Conservation (phyloP, 2,329 filamentous ascomycete species). For the Sporothrix schenckii region DNA sequence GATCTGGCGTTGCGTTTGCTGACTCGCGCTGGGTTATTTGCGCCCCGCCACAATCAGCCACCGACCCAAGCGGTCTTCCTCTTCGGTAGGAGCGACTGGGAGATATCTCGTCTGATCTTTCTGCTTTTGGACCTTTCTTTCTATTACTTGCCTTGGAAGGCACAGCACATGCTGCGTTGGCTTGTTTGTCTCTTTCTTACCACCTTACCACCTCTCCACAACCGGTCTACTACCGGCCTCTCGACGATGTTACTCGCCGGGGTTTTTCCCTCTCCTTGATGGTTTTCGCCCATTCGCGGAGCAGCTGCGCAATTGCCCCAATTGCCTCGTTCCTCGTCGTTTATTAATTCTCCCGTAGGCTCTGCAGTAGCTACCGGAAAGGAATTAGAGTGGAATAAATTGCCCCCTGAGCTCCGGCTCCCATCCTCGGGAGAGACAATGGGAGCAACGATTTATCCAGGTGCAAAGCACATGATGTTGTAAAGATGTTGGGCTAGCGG, state of each 20-base stretch:
- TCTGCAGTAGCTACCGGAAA: conserved; percentile 4
- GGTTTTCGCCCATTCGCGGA: background rate
- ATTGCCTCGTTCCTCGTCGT: background rate
- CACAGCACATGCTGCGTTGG: background rate
- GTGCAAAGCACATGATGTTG: background rate
- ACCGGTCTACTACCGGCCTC: background rate
- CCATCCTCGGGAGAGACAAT: background rate
- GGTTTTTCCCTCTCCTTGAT: background rate
- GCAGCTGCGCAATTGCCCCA: background rate
- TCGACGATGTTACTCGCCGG: background rate
- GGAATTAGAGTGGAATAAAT: background rate
- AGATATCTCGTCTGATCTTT: background rate
- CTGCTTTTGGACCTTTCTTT: background rate
- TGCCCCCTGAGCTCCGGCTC: background rate
- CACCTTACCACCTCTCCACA: background rate
- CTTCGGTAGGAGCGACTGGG: too few relatives aligned
- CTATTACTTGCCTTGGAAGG: background rate
- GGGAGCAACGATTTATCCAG: too few relatives aligned
- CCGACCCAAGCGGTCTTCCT: background rate
- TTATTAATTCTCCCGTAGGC: background rate
- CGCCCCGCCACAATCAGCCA: background rate
- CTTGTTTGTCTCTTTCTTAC: background rate
- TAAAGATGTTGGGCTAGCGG: background rate
- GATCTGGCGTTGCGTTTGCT: conserved; percentile 23
- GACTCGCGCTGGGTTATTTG: background rate